Percentiles rank a stretch among this genome's conserved stretches.
phyloP scores from a whole-genome alignment of 495 filamentous ascomycete genomes.

The Sordaria brevicollis region DNA sequence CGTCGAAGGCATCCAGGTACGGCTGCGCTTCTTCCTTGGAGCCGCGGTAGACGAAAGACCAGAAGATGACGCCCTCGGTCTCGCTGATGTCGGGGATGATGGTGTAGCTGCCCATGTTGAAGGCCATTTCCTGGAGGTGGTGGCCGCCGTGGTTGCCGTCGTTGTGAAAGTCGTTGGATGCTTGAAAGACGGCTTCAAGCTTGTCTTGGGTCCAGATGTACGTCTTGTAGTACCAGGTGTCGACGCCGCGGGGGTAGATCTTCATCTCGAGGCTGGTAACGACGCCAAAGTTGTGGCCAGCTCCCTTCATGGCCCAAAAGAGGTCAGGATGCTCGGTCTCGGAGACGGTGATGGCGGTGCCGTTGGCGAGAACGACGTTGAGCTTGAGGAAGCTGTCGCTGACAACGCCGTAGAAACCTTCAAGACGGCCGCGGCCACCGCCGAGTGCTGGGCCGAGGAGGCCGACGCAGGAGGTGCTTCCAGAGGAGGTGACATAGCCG shows the following conservation, averaged over 20 bases:
- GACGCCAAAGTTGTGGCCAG: constrained; percentile 55
- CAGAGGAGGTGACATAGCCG: constrained; percentile 33
- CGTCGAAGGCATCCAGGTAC: constrained; percentile 38
- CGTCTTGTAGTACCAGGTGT: constrained; percentile 34
- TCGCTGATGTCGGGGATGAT: constrained; percentile 30
- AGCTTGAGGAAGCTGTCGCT: constrained; percentile 45
- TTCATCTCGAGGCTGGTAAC: constrained; percentile 39
- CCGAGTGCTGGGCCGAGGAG: constrained; percentile 47
- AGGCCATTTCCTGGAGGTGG: constrained; percentile 11
- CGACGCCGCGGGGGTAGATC: constrained; percentile 29
- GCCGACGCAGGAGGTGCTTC: constrained; percentile 37
- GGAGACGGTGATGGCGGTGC: constrained; percentile 29
- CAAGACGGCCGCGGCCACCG: constrained; percentile 50
- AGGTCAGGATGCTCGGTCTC: constrained; percentile 33
- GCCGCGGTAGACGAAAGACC: constrained; percentile 26
- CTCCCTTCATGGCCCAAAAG: constrained; percentile 48
- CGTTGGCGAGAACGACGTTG: constrained; percentile 49
- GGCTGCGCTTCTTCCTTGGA: constrained; percentile 37
- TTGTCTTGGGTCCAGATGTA: constrained; percentile 38
- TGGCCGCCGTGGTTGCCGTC: constrained; percentile 29
- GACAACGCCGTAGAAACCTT: constrained; percentile 51
- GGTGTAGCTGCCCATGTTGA: constrained; percentile 44
- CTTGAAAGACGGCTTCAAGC: constrained; percentile 37
- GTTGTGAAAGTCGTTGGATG: constrained; percentile 32
- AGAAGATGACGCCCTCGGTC: constrained; percentile 33